Evolutionary conservation across 257 asterid genomes (phyloP).

Genomic region (Salvia miltiorrhiza): DNA sequence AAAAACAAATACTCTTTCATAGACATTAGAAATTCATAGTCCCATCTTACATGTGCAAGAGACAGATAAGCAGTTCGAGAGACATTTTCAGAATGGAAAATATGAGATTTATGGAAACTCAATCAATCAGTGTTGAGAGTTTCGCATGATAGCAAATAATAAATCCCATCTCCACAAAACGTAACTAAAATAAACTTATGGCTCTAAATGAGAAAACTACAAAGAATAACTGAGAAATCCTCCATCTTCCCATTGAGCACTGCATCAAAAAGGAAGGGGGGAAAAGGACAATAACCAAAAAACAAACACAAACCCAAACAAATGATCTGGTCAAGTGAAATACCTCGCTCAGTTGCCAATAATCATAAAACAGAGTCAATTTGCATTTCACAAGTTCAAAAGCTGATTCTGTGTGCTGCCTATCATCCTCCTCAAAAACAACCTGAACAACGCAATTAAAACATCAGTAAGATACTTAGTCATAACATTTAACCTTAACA

Average conservation of each 20-base stretch:
- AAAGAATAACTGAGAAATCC: neutral
- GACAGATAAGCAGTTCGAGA: neutral
- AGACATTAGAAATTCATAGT: neutral
- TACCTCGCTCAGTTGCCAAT: slow-evolving; percentile 97
- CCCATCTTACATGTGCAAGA: slow-evolving; percentile 1
- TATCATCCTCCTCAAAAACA: slow-evolving; percentile 46
- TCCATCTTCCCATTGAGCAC: neutral
- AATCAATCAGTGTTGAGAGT: neutral
- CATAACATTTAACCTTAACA: slow-evolving; percentile 7
- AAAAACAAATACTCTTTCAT: slow-evolving; percentile 4
- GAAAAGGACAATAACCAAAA: neutral
- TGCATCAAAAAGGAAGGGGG: neutral
- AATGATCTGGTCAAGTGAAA: slow-evolving; percentile 11
- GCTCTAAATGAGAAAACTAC: slow-evolving; percentile 3
- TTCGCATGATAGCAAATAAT: neutral
- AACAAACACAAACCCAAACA: neutral
- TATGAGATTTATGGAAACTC: neutral
- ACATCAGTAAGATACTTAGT: slow-evolving; percentile 15
- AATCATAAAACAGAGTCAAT: slow-evolving; percentile 75
- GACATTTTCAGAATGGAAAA: neutral
- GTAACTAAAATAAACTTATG: neutral
- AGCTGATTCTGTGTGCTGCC: slow-evolving; percentile 24
- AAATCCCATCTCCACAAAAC: slow-evolving; percentile 9
- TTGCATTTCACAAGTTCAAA: slow-evolving; percentile 88
- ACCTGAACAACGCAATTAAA: slow-evolving; percentile 44